A percentile compares a stretch with the other conserved stretches of the same genome.
Conservation (phyloP, 1,139 yeast genomes). For the Pichia sp. region DNA sequence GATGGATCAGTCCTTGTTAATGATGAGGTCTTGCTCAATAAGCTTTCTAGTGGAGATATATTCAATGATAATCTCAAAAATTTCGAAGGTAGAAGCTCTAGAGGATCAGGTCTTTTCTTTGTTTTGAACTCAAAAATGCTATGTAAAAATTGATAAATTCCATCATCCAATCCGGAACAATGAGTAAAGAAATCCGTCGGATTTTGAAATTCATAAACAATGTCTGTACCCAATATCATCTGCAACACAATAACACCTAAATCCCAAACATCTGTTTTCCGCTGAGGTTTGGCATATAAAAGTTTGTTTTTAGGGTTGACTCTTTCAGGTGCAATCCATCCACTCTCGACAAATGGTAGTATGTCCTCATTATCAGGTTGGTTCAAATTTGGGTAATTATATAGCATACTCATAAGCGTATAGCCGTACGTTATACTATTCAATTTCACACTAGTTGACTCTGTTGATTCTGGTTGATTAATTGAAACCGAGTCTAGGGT, state of each 20-base stretch:
- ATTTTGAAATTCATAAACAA: conserved; percentile 47
- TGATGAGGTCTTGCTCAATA: conserved; percentile 12
- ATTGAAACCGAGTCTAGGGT: conserved; percentile 58
- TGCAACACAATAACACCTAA: conserved; percentile 76
- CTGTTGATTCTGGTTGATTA: conserved; percentile 45
- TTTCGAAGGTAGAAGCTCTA: conserved; percentile 78
- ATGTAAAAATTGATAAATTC: conserved; percentile 61
- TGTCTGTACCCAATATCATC: conserved; percentile 61
- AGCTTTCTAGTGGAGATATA: conserved; percentile 23
- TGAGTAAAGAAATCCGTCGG: conserved; percentile 60
- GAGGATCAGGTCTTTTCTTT: conserved; percentile 71
- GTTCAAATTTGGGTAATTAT: conserved; percentile 43
- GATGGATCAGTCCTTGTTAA: background rate
- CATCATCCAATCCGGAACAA: conserved; percentile 41
- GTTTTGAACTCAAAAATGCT: conserved; percentile 63
- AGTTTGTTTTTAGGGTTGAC: conserved; percentile 33
- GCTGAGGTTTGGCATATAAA: conserved; percentile 43
- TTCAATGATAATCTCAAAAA: conserved; percentile 70
- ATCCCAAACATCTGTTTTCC: conserved; percentile 91
- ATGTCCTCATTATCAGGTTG: conserved; percentile 19
- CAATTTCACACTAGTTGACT: conserved; percentile 56
- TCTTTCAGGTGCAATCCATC: conserved; percentile 82
- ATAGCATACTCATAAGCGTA: conserved; percentile 56
- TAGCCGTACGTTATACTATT: conserved; percentile 70
- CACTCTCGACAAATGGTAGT: conserved; percentile 25